Conservation (phyloP, 208 protist species). For the Spongospora subterranea region DNA sequence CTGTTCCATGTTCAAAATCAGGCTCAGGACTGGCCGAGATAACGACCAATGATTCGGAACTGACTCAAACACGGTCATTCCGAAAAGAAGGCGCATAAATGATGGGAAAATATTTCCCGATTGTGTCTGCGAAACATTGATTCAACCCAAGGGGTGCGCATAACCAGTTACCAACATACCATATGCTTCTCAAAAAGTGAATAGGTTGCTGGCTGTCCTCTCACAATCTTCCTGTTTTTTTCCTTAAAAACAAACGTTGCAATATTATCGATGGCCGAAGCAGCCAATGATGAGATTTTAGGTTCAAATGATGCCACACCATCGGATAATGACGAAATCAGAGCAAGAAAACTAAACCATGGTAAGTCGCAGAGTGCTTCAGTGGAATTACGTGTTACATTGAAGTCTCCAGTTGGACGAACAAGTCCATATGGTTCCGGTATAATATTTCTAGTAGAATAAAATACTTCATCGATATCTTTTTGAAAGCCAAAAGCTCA, state of each 20-base stretch:
- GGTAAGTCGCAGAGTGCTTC: background rate
- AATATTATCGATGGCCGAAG: conserved; percentile 35
- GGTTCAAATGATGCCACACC: background rate
- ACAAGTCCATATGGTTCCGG: conserved; percentile 39
- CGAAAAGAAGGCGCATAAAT: background rate
- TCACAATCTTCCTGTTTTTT: background rate
- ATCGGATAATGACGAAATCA: conserved; percentile 4
- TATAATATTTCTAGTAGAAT: conserved; percentile 28
- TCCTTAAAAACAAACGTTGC: conserved; percentile 50
- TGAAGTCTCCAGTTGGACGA: conserved; percentile 13
- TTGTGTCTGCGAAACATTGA: background rate
- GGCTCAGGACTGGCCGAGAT: conserved; percentile 15
- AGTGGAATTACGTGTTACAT: conserved; percentile 17
- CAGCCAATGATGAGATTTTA: conserved; percentile 14
- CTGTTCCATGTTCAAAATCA: conserved; percentile 16
- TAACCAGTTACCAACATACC: background rate
- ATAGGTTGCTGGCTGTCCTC: background rate
- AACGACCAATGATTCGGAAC: conserved; percentile 11
- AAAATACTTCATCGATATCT: conserved; percentile 44
- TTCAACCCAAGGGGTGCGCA: background rate
- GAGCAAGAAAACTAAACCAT: conserved; percentile 15
- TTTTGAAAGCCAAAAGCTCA: conserved; percentile 46
- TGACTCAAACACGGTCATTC: background rate
- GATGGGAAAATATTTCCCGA: background rate
- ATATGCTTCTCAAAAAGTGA: background rate